phyloP scores from a whole-genome alignment of 768 basidiomycete genomes.

The Tricholoma flavovirens region DNA sequence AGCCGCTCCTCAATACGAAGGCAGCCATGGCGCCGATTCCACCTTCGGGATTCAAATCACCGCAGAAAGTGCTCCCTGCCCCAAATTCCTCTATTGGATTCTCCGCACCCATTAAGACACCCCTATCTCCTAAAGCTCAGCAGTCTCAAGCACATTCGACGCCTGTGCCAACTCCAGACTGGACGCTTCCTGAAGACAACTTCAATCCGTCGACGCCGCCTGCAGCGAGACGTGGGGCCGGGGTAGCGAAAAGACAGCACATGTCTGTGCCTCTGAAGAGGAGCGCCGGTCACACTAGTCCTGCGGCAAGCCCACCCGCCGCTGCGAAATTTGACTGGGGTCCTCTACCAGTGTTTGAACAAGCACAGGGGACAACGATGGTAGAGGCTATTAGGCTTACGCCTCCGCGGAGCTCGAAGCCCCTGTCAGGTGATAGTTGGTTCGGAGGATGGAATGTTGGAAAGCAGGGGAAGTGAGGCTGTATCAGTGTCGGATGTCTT shows the following conservation, averaged over 20 bases:
- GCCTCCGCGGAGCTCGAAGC: slow-evolving; percentile 1
- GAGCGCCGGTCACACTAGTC: slow-evolving; percentile 19
- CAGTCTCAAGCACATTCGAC: slow-evolving; percentile 8
- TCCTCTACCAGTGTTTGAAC: slow-evolving; percentile 45
- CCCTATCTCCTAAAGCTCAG: slow-evolving; percentile 21
- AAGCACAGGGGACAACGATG: slow-evolving; percentile 12
- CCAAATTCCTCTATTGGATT: slow-evolving; percentile 16
- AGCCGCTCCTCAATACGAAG: slow-evolving; percentile 62
- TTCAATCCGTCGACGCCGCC: slow-evolving; percentile 33
- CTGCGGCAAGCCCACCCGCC: slow-evolving; percentile 25
- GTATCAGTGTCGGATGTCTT: neutral
- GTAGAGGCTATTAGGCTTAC: slow-evolving; percentile 16
- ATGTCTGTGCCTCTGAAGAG: slow-evolving; percentile 34
- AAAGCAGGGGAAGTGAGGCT: neutral
- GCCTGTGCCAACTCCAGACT: slow-evolving; percentile 13
- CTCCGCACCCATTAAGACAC: slow-evolving; percentile 15
- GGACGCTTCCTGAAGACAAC: slow-evolving; percentile 35
- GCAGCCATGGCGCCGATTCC: slow-evolving; percentile 34
- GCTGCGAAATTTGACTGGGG: slow-evolving; percentile 52
- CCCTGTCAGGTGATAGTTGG: neutral
- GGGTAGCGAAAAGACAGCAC: slow-evolving; percentile 32
- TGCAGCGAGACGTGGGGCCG: slow-evolving; percentile 28
- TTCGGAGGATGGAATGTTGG: neutral
- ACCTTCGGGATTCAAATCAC: slow-evolving; percentile 32
- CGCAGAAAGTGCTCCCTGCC: slow-evolving; percentile 20